phyloP scores from a whole-genome alignment of 768 basidiomycete genomes.

The Russula sp. region DNA sequence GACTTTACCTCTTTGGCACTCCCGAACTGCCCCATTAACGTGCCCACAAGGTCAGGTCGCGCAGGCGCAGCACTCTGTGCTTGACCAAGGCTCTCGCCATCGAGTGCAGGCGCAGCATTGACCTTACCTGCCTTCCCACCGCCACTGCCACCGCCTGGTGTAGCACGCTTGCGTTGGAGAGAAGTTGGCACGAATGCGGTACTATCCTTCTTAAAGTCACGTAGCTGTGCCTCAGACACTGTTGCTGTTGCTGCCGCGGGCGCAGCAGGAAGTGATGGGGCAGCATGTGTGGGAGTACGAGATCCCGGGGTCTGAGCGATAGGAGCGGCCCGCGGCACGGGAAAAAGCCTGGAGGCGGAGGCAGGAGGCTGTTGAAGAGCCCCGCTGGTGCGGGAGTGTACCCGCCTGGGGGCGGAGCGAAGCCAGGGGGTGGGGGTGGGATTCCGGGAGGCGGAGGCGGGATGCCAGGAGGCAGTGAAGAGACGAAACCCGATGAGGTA shows the following conservation, averaged over 20 bases:
- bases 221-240: slow-evolving; percentile 80
- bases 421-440: slow-evolving; percentile 28
- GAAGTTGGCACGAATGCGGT: slow-evolving; percentile 83
- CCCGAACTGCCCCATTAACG: slow-evolving; percentile 57
- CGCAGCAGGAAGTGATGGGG: slow-evolving; percentile 30
- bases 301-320: slow-evolving; percentile 12
- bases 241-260: slow-evolving; percentile 51
- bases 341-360: slow-evolving; percentile 48
- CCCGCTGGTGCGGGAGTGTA: slow-evolving; percentile 30
- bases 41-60: slow-evolving; percentile 61
- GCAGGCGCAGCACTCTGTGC: slow-evolving; percentile 31
- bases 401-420: slow-evolving; percentile 25
- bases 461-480: slow-evolving; percentile 24
- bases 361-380: slow-evolving; percentile 25
- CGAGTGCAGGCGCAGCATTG: slow-evolving; percentile 29
- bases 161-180: slow-evolving; percentile 60
- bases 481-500: background rate
- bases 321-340: slow-evolving; percentile 38
- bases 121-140: slow-evolving; percentile 26
- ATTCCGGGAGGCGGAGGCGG: slow-evolving; percentile 20
- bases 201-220: slow-evolving; percentile 94
- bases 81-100: slow-evolving; percentile 30
- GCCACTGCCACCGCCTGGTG: slow-evolving; percentile 20
- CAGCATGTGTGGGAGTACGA: slow-evolving; percentile 22
- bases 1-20: slow-evolving; percentile 20